Base-by-base conservation (phyloP, 768 basidiomycete species). In the Leccinum boreale region DNA sequence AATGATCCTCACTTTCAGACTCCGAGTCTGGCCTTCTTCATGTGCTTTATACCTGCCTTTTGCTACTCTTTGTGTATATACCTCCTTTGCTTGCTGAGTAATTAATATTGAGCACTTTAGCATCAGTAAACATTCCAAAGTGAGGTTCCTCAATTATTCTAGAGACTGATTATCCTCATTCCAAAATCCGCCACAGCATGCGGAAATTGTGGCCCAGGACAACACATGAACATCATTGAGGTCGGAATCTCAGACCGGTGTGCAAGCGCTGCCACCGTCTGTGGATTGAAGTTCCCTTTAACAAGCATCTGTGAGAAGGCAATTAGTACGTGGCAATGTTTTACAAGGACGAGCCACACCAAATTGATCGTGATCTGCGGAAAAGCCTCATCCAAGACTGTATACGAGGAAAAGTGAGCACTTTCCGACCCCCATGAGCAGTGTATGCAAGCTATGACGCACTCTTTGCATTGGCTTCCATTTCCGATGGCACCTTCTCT, bases 381-480 rank as follows among this genome's bases (percentile, higher is more conserved):
- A 59, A 87, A 87, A 1, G 81, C 83, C 69, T 86, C 83, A 57
- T 86, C 83, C 29, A 85, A 67, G 52, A 84, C 80, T 82, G 54
- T 21, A 6, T 5, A 15, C n/a, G 44, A 24, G 24, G 8, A n/a
- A 23, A 5, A 17, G 14, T 46, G 21, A 46, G 45, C 45, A 19
- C 17, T n/a, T 9, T 17, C 42, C 42, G 19, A n/a, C 2, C 21
- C 11, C 45, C 6, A 19, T 45, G 9, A 46, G 5, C 5, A n/a
- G n/a, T n/a, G 5, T 46, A 46, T 39, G 36, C 36, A n/a, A 39
- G 17, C 4, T 9, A n/a, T n/a, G 46, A 65, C 75, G 23, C 52
- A 84, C 85, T 84, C 66, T 83, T 87, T 31, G 81, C 77, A 64
- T 90, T 91, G 5, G 87, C 85, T 66, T 86, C 87, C 62, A 91